These are phyloP conservation scores for Pulicaria dysenterica DNA, from an alignment of 129 eudicot species.

Conservation along the genomic window DNA sequence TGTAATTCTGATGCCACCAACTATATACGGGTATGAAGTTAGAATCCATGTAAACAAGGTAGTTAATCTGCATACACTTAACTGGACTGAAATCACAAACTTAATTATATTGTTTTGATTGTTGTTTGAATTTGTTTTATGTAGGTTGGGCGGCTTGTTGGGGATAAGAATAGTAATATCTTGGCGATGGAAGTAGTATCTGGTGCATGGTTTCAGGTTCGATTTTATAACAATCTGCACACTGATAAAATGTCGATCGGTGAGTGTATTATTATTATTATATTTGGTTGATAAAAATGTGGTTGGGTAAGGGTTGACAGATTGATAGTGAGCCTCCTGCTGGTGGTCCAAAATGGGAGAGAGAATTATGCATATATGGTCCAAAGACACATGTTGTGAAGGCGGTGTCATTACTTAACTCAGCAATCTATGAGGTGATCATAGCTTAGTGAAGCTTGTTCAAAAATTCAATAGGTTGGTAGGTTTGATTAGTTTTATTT, in stretches of 20 bases:
- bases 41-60: conserved; percentile 23
- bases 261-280: background rate
- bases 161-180: background rate
- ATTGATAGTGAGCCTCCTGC: conserved; percentile 9
- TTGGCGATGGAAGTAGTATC: conserved; percentile 17
- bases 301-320: conserved; percentile 3
- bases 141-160: conserved; percentile 16
- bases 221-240: background rate
- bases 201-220: conserved; percentile 28
- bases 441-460: conserved; percentile 16
- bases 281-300: background rate
- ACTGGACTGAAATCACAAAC: background rate
- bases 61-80: background rate
- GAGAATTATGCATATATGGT: conserved; percentile 26
- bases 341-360: conserved; percentile 23
- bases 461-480: background rate
- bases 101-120: background rate
- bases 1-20: conserved; percentile 37
- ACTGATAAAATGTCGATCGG: background rate
- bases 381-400: conserved; percentile 23
- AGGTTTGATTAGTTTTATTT: background rate
- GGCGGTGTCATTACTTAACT: conserved; percentile 20
- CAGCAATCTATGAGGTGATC: conserved; percentile 17
- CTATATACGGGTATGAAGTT: conserved; percentile 5
- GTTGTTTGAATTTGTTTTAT: background rate